phyloP scores from a whole-genome alignment of 2,329 filamentous ascomycete species.

The Emergomyces pasteurianus region DNA sequence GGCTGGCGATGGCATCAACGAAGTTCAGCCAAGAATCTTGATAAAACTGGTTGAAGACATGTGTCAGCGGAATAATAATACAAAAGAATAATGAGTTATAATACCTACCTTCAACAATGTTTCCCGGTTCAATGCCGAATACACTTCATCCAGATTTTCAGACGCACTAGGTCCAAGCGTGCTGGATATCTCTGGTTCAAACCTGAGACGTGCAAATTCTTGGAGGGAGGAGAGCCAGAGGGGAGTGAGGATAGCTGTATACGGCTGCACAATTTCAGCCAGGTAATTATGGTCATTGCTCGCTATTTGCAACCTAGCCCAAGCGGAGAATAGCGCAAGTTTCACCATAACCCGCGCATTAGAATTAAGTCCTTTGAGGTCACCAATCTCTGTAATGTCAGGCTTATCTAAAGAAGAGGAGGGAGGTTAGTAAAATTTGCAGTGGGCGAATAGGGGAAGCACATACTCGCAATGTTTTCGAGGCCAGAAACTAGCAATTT shows the following conservation, averaged over 20 bases:
- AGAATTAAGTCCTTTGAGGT: slow-evolving; percentile 81
- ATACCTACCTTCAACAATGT: slow-evolving; percentile 59
- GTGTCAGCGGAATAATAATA: slow-evolving; percentile 1
- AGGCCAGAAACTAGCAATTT: slow-evolving; percentile 84
- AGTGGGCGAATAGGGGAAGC: neutral
- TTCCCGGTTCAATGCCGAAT: slow-evolving; percentile 86
- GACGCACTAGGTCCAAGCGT: slow-evolving; percentile 72
- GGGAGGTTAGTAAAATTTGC: slow-evolving; percentile 12
- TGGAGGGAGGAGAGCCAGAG: slow-evolving; percentile 87
- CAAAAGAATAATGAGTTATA: neutral
- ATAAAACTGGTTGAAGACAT: slow-evolving; percentile 52
- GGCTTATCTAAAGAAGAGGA: slow-evolving; percentile 41
- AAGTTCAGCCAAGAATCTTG: slow-evolving; percentile 95
- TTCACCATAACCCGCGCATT: slow-evolving; percentile 98
- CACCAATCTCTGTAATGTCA: slow-evolving; percentile 78
- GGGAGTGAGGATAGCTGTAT: slow-evolving; percentile 80
- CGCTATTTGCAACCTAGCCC: slow-evolving; percentile 93
- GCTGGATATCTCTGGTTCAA: slow-evolving; percentile 94
- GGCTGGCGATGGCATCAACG: slow-evolving; percentile 89
- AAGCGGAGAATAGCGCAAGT: slow-evolving; percentile 91
- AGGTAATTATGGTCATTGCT: slow-evolving; percentile 87
- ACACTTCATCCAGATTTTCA: slow-evolving; percentile 83
- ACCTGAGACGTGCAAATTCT: slow-evolving; percentile 84
- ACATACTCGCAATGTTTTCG: slow-evolving; percentile 70
- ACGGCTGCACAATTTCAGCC: slow-evolving; percentile 74